Evolutionary conservation across 305 asterid genomes (phyloP), one percentile per base, ranked within the genome.

Genomic region (Fraxinus nigra): DNA sequence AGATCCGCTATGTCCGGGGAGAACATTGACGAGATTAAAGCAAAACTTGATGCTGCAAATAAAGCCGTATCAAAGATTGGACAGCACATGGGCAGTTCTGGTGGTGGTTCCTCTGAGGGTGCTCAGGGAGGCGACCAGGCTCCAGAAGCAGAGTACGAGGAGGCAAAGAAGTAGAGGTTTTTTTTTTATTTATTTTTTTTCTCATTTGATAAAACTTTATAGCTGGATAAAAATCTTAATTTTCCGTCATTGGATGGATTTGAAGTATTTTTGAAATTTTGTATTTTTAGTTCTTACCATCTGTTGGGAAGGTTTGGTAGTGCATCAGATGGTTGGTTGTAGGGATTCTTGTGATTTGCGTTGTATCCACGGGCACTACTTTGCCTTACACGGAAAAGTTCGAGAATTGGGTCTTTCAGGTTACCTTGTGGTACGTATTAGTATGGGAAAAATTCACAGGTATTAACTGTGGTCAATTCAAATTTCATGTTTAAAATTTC

Each of bases 81-180:
- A 14, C 48, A 81, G 80, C 80, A 81, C 76, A 81, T 81, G 80
- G 79, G 79, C 1, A 74, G 84, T 26, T 34, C 80, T 30, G 77
- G 84, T 76, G 80, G 80, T 6, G 75, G 84, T 28, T 38, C 80
- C 1, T 13, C 70, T 8, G 84, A 67, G 10, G 80, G 84, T 69
- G 75, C 24, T 14, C 75, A 69, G 40, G 75, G 75, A 0, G 40
- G 75, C 6, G 80, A 81, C 32, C 85, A 77, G 40, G 69, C 84
- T 3, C 84, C 80, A 6, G 84, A 81, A 56, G 84, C 84, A 38
- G 84, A 81, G 20, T 81, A 81, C 14, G 80, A 81, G 80, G 84
- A 81, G 80, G 84, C 78, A 0, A 81, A 76, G 80, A 81, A 81
- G 37, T 81, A 80, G 24, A 67, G 6, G 13, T 43, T 11, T 43